Conservation (phyloP, 805 yeast genomes). For the Candida sonorensis region DNA sequence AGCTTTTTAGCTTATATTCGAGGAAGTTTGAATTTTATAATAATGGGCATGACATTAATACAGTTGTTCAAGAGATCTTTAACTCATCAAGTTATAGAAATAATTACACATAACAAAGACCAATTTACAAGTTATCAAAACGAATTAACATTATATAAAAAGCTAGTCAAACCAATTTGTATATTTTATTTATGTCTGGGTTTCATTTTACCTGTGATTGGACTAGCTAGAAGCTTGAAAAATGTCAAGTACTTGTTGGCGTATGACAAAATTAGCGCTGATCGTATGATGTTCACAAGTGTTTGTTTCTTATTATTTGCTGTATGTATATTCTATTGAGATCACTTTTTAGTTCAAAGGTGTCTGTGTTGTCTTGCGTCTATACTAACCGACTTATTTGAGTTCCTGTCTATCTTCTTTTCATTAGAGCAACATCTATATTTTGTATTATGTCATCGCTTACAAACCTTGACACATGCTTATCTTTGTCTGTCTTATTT, state of each 20-base stretch:
- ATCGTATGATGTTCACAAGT: slow-evolving; percentile 7
- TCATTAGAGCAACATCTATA: slow-evolving; percentile 4
- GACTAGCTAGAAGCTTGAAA: slow-evolving; percentile 10
- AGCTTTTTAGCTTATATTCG: slow-evolving; percentile 43
- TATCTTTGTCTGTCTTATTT: too few relatives aligned
- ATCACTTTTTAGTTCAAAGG: too few relatives aligned
- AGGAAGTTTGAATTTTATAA: slow-evolving; percentile 32
- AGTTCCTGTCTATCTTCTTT: too few relatives aligned
- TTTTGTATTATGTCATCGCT: slow-evolving; percentile 3
- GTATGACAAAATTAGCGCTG: slow-evolving; percentile 12
- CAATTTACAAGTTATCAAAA: neutral
- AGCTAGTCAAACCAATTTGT: slow-evolving; percentile 11
- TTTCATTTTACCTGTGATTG: slow-evolving; percentile 5
- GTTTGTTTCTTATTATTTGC: slow-evolving; percentile 5
- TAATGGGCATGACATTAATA: slow-evolving; percentile 14
- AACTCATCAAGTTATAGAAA: slow-evolving; percentile 2
- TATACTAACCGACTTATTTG: too few relatives aligned
- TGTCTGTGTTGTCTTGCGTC: too few relatives aligned
- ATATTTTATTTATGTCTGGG: slow-evolving; percentile 7
- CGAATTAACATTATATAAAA: slow-evolving; percentile 3
- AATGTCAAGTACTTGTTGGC: slow-evolving; percentile 14
- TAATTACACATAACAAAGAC: neutral
- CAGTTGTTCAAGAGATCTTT: neutral
- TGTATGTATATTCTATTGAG: slow-evolving; percentile 9
- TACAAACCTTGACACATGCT: too few relatives aligned